Evolutionary conservation across 345 rosid genomes (phyloP), one percentile per base, ranked within the genome.

Genomic region (Turritis glabra): DNA sequence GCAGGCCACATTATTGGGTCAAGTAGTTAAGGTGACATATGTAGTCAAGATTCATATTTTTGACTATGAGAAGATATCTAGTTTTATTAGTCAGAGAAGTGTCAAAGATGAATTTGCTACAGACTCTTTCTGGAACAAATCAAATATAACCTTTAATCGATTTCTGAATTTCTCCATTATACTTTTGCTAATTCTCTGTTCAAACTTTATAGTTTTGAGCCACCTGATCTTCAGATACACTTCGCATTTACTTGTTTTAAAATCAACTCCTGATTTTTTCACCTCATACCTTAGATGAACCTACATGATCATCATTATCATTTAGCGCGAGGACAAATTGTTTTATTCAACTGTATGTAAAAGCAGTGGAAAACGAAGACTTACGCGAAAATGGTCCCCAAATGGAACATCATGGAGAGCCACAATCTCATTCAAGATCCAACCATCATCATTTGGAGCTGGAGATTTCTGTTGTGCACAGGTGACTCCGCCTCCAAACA

Each of bases 401-500:
- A 91, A 91, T 5, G 97, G 96, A 27, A 91, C 84, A 53, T 84
- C 78, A 3, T 82, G 97, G 2, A 91, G 85, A 63, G 73, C 80
- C 73, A 87, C 84, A 67, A 82, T 85, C 78, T 91, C 97, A 12
- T 85, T 80, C 23, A 94, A 64, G 40, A 83, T 80, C 95, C 90
- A 94, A 8, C 95, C 97, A 54, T 75, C 74, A 38, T 74, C 87
- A 59, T 82, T 73, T 12, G 68, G 74, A 21, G 77, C 79, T 10
- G 79, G 71, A 61, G 70, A 73, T 77, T 85, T 90, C 79, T 81
- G 91, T 65, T 91, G 98, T 10, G 80, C 75, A 78, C 87, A 77
- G 22, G 82, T 79, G 44, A 90, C 98, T 79, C 90, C 91, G 44
- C 91, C 97, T 79, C 89, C 97, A 46, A 91, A 90, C 53, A 84